Evolutionary conservation across 805 yeast genomes (phyloP).

Genomic region (Isabelozyma heimii): DNA sequence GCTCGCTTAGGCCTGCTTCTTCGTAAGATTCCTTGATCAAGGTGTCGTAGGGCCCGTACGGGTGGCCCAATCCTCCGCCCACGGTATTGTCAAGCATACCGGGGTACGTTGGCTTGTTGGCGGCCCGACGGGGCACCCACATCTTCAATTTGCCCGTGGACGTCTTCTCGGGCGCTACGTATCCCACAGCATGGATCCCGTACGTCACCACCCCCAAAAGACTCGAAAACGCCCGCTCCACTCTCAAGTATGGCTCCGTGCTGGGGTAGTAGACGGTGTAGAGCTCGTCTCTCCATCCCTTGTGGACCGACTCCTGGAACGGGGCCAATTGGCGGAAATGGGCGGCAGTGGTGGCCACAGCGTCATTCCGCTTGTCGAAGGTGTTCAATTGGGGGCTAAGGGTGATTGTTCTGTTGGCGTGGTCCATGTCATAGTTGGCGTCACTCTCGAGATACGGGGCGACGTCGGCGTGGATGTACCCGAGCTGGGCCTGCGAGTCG

Average conservation of each 20-base stretch:
- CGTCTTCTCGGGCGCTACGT: slow-evolving; percentile 44
- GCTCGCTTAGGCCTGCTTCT: slow-evolving; percentile 75
- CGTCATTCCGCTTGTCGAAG: slow-evolving; percentile 37
- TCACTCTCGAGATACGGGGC: slow-evolving; percentile 18
- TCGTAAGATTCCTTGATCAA: slow-evolving; percentile 83
- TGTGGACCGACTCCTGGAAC: slow-evolving; percentile 28
- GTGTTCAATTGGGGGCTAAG: slow-evolving; percentile 28
- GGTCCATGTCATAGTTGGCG: slow-evolving; percentile 18
- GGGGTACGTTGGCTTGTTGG: slow-evolving; percentile 82
- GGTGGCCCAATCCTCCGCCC: slow-evolving; percentile 92
- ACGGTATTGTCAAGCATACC: slow-evolving; percentile 89
- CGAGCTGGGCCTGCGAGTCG: slow-evolving; percentile 23
- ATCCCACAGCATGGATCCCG: slow-evolving; percentile 89
- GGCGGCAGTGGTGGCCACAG: slow-evolving; percentile 43
- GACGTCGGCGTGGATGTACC: slow-evolving; percentile 23
- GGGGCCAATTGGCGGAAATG: slow-evolving; percentile 31
- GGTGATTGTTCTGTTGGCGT: slow-evolving; percentile 18
- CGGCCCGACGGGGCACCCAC: slow-evolving; percentile 86
- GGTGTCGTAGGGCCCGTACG: slow-evolving; percentile 72
- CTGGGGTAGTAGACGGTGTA: slow-evolving; percentile 67
- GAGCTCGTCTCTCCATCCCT: slow-evolving; percentile 85
- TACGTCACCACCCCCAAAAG: slow-evolving; percentile 84
- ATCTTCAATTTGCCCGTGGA: slow-evolving; percentile 43
- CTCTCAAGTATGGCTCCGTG: slow-evolving; percentile 54
- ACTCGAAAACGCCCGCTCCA: slow-evolving; percentile 82